Conservation (phyloP, 352 stramenopile species). For the Ochromonadaceae sp. region DNA sequence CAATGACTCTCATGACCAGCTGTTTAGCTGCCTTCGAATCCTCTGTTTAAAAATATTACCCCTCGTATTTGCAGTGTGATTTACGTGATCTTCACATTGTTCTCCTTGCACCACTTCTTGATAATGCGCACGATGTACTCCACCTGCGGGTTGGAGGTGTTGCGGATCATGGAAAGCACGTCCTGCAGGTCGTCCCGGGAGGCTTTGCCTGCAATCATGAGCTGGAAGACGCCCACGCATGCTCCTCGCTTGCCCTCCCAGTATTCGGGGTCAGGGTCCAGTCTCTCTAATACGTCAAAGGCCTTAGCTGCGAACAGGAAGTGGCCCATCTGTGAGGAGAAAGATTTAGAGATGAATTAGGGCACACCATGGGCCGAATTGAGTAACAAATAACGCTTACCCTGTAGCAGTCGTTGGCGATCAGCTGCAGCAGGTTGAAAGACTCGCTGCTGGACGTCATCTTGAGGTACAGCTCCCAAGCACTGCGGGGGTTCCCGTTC, state of each 20-base stretch:
- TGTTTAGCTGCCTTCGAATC: too few species aligned
- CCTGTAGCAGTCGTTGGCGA: slow-evolving; percentile 91
- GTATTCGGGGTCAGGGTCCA: slow-evolving; percentile 85
- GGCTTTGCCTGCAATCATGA: slow-evolving; percentile 62
- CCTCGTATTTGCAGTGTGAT: too few species aligned
- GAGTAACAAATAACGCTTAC: slow-evolving; percentile 17
- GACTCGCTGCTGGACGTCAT: slow-evolving; percentile 82
- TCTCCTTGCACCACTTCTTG: slow-evolving; percentile 81
- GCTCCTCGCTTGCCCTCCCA: slow-evolving; percentile 86
- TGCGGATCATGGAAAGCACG: slow-evolving; percentile 71
- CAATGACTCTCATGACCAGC: too few species aligned
- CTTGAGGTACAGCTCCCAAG: slow-evolving; percentile 90
- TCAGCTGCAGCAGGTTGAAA: slow-evolving; percentile 85
- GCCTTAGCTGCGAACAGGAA: slow-evolving; percentile 84
- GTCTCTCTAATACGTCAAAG: slow-evolving; percentile 77
- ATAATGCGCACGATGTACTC: slow-evolving; percentile 89
- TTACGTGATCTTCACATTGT: slow-evolving; percentile 26
- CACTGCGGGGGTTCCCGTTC: slow-evolving; percentile 75
- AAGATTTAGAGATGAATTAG: slow-evolving; percentile 4
- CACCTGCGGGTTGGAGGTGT: slow-evolving; percentile 80
- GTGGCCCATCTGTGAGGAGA: slow-evolving; percentile 55
- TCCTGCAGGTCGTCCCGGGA: slow-evolving; percentile 70
- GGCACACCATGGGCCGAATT: too few species aligned
- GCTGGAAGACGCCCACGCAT: slow-evolving; percentile 83
- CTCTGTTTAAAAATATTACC: too few species aligned